Percentiles rank a stretch among this genome's conserved stretches.
phyloP scores from a whole-genome alignment of 2,329 filamentous ascomycete species.

The Stylonectria norvegica region DNA sequence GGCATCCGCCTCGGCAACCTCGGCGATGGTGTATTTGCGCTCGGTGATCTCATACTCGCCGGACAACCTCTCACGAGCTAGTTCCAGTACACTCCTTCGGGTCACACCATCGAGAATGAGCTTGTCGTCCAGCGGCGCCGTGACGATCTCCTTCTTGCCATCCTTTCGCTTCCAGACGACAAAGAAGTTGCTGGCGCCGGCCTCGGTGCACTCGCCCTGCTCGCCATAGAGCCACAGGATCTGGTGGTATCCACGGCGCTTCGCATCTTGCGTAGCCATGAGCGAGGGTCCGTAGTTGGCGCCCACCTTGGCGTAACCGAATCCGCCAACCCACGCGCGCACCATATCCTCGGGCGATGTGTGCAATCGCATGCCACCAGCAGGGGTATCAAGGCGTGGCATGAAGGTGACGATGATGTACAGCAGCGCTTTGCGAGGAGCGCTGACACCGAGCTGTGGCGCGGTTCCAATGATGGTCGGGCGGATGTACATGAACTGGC shows the following conservation, averaged over 20 bases:
- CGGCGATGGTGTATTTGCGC: conserved; percentile 76
- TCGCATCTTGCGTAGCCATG: conserved; percentile 72
- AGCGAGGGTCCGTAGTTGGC: conserved; percentile 90
- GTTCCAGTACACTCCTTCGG: conserved; percentile 72
- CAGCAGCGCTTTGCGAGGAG: conserved; percentile 79
- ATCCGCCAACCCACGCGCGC: conserved; percentile 89
- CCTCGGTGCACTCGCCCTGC: conserved; percentile 79
- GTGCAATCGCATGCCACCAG: conserved; percentile 66
- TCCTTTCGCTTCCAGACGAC: conserved; percentile 64
- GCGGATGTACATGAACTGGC: conserved; percentile 77
- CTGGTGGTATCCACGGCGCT: conserved; percentile 73
- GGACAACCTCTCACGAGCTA: conserved; percentile 61
- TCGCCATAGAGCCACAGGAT: conserved; percentile 89
- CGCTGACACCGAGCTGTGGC: conserved; percentile 73
- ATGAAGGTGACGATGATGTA: conserved; percentile 72
- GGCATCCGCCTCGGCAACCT: conserved; percentile 66
- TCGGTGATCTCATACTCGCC: conserved; percentile 69
- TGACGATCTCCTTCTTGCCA: conserved; percentile 65
- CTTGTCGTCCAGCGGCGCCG: conserved; percentile 76
- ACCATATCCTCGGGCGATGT: conserved; percentile 79
- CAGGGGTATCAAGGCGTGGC: conserved; percentile 51
- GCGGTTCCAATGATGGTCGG: conserved; percentile 85
- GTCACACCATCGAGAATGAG: conserved; percentile 88
- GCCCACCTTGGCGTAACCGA: conserved; percentile 87
- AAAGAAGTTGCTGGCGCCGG: conserved; percentile 90